Conservation (phyloP, 228 moss, liverwort and hornwort species). For the Sphagnum magellanicum region DNA sequence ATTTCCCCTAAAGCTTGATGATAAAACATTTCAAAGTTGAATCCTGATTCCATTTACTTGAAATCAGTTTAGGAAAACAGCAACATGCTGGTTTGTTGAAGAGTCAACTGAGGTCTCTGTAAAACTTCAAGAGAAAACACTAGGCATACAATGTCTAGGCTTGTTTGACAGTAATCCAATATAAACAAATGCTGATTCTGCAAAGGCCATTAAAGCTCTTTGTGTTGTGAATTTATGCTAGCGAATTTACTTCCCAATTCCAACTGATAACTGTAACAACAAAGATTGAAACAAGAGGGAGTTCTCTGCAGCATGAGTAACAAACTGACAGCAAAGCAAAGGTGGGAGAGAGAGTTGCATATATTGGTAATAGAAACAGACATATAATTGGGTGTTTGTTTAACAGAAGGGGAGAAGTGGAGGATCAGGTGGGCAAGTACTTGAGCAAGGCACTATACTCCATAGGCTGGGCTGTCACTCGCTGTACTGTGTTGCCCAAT, state of each 20-base stretch:
- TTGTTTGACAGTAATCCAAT: too few species aligned
- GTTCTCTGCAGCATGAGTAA: not conserved
- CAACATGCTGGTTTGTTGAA: too few species aligned
- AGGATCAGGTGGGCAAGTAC: constrained; percentile 20
- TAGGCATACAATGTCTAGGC: too few species aligned
- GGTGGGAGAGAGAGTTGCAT: too few species aligned
- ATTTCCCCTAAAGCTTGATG: not conserved
- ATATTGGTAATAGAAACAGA: not conserved
- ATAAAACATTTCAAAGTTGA: not conserved
- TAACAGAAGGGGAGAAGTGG: constrained; percentile 28
- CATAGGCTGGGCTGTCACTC: constrained; percentile 26
- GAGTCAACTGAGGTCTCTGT: too few species aligned
- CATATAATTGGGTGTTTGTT: not conserved
- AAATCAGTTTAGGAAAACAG: not conserved
- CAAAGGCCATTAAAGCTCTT: too few species aligned
- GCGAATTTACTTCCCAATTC: not conserved
- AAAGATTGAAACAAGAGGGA: not conserved
- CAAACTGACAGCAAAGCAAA: too few species aligned
- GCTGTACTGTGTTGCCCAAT: constrained; percentile 24
- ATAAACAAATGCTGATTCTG: too few species aligned
- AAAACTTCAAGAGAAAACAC: too few species aligned
- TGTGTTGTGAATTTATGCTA: not conserved
- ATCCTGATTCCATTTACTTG: not conserved
- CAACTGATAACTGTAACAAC: not conserved
- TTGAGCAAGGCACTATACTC: constrained; percentile 25